Evolutionary conservation across 352 stramenopile genomes (phyloP), one percentile per base, ranked within the genome.

Genomic region (Phytophthora multivora): DNA sequence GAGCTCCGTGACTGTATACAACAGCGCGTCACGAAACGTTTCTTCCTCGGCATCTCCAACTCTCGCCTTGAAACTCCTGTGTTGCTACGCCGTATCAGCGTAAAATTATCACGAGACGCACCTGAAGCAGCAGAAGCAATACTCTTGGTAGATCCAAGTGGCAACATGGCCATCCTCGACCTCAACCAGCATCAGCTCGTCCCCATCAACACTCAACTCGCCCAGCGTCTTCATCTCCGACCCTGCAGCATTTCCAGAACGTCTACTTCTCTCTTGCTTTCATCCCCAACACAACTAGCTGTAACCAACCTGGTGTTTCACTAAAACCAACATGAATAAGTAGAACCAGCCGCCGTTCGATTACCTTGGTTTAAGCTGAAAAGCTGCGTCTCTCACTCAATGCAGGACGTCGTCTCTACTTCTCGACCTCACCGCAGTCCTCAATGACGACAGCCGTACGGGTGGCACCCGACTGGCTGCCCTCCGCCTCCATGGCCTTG

Each of bases 401-500:
- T 28, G 35, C 18, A 9, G 6, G 6, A 43, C 40, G 13, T 61
- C 26, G 12, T 45, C 38, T 77, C 28, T 81, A 79, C 13, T 84
- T 56, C 46, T 66, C 79, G 18, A 99, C 48, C 76, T 99, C 95
- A 40, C 98, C 98, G 66, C 90, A 99, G 79, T 99, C 97, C 60
- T 96, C 95, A 64, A 99, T 97, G 12, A 98, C 75, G 35, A 99
- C 91, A 39, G 71, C 49, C 0, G 66, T 58, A 26, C 82, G 65
- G 15, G 82, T 95, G 35, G 95, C 91, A 23, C 98, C 98, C 58
- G 78, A 97, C 51, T 89, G 79, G 55, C 76, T 97, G 59, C 98
- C 98, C 55, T 98, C 70, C 23, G 57, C 66, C 77, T 99, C 98
- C 71, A 99, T 98, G 51, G 76, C 83, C 65, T 98, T 88, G 5